phyloP scores from a whole-genome alignment of 2,329 filamentous ascomycete species.

The Colletotrichum kahawae region DNA sequence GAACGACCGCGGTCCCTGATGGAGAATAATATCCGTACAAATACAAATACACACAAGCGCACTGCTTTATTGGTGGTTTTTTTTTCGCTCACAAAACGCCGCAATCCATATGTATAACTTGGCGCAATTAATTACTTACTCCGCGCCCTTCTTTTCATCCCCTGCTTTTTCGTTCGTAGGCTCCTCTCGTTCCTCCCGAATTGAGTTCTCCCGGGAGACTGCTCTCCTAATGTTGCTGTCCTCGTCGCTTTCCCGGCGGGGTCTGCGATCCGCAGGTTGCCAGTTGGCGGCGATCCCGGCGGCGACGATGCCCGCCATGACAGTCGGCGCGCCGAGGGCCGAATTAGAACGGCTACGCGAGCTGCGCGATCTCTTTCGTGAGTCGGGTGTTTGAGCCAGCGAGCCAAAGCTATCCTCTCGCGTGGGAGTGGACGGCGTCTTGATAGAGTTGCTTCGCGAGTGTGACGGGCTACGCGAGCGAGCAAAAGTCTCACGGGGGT shows the following conservation, averaged over 20 bases:
- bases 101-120: neutral
- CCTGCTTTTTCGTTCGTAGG: constrained; percentile 1
- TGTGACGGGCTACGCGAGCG: constrained; percentile 68
- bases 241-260: constrained; percentile 38
- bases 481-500: constrained; percentile 73
- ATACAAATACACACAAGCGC: neutral
- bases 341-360: constrained; percentile 71
- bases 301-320: constrained; percentile 85
- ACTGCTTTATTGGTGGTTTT: neutral
- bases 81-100: constrained; percentile 7
- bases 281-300: constrained; percentile 78
- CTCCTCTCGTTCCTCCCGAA: constrained; percentile 11
- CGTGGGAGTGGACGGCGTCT: constrained; percentile 66
- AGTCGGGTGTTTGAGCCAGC: constrained; percentile 60
- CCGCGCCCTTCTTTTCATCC: constrained; percentile 7
- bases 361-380: constrained; percentile 70
- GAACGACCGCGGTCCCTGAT: neutral
- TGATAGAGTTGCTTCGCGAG: constrained; percentile 68
- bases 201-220: constrained; percentile 14
- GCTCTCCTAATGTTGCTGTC: constrained; percentile 23
- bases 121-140: constrained; percentile 13
- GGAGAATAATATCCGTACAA: neutral
- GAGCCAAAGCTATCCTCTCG: constrained; percentile 57
- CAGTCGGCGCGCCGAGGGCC: constrained; percentile 74
- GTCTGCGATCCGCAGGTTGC: constrained; percentile 69